Evolutionary conservation across 31 red algal species (phyloP).

Genomic region (Odonthalia washingtoniensis): DNA sequence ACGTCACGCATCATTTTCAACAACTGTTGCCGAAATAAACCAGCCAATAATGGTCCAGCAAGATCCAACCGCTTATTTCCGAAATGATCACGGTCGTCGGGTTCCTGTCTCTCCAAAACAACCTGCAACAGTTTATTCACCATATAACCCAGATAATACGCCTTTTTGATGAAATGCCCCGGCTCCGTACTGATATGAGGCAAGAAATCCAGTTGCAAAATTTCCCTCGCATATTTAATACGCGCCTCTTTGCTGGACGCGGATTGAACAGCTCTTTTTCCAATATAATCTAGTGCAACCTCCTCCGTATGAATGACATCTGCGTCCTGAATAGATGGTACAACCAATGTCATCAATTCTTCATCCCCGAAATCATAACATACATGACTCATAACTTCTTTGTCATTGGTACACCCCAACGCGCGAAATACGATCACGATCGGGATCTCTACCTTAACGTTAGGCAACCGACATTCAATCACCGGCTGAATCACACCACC

Average conservation of each 20-base stretch:
- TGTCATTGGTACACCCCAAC: constrained; percentile 92
- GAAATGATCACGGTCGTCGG: constrained; percentile 98
- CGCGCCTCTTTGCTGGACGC: constrained; percentile 62
- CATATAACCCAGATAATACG: constrained; percentile 97
- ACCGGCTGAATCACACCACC: constrained; percentile 75
- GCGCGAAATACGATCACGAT: constrained; percentile 96
- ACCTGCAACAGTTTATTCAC: constrained; percentile 91
- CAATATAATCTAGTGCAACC: constrained; percentile 95
- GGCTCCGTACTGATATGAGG: constrained; percentile 93
- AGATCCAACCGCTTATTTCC: constrained; percentile 97
- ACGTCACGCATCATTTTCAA: constrained; percentile 91
- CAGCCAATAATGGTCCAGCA: constrained; percentile 88
- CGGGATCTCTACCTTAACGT: constrained; percentile 91
- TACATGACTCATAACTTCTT: constrained; percentile 96
- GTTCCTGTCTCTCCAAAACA: constrained; percentile 80
- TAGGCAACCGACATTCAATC: constrained; percentile 83
- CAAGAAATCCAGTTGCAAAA: constrained; percentile 94
- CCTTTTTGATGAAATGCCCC: constrained; percentile 85
- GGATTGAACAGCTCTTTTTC: constrained; percentile 77
- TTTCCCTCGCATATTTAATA: constrained; percentile 92
- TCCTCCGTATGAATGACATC: constrained; percentile 84
- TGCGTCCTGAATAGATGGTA: constrained; percentile 96
- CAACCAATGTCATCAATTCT: constrained; percentile 91
- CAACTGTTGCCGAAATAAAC: constrained; percentile 92
- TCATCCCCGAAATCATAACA: constrained; percentile 92